phyloP scores from a whole-genome alignment of 2,329 filamentous ascomycete genomes.

The Monilinia laxa region DNA sequence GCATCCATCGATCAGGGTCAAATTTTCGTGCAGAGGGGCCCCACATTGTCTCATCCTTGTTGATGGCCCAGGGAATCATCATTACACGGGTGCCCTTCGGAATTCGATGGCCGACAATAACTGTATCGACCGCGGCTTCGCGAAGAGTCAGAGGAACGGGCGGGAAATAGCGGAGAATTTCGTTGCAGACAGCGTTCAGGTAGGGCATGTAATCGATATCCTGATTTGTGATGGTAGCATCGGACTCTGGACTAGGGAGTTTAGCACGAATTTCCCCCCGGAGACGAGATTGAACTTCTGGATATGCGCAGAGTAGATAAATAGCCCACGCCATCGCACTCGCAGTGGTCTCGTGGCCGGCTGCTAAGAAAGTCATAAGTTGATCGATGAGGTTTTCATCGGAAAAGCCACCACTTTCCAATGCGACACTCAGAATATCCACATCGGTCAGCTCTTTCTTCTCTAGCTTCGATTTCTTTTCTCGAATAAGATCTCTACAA shows the following conservation, averaged over 20 bases:
- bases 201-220: conserved; percentile 75
- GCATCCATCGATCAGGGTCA: conserved; percentile 75
- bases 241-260: conserved; percentile 51
- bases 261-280: conserved; percentile 64
- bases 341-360: conserved; percentile 78
- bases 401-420: conserved; percentile 71
- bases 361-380: conserved; percentile 85
- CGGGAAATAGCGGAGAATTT: conserved; percentile 70
- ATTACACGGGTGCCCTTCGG: conserved; percentile 70
- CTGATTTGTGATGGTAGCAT: conserved; percentile 48
- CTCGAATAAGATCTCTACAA: conserved; percentile 65
- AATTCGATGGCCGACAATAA: conserved; percentile 62
- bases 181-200: conserved; percentile 74
- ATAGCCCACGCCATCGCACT: conserved; percentile 73
- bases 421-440: conserved; percentile 79
- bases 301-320: conserved; percentile 66
- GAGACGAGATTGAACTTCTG: conserved; percentile 63
- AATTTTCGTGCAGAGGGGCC: conserved; percentile 72
- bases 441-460: conserved; percentile 53
- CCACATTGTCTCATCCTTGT: conserved; percentile 70
- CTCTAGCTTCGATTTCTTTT: conserved; percentile 62
- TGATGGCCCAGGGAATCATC: conserved; percentile 64
- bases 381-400: conserved; percentile 84
- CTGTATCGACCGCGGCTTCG: conserved; percentile 61
- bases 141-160: conserved; percentile 73